Conservation (phyloP, 2,329 filamentous ascomycete species). For the Fusarium torreyae region DNA sequence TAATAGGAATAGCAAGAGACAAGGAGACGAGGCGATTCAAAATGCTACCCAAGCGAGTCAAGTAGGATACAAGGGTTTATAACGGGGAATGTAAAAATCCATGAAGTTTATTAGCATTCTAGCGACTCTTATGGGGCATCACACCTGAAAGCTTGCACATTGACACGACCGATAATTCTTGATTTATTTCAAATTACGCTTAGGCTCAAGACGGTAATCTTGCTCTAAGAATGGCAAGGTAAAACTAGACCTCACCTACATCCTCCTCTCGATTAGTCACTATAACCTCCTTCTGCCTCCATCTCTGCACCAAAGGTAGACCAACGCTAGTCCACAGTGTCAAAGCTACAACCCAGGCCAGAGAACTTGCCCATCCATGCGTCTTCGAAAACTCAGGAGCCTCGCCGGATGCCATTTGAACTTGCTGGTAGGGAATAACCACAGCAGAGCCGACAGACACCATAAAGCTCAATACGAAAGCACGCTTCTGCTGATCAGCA, state of each 20-base stretch:
- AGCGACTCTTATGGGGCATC: too few species aligned
- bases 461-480: slow-evolving; percentile 59
- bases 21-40: too few species aligned
- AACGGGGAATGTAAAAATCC: too few species aligned
- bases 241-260: neutral
- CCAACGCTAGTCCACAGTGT: slow-evolving; percentile 55
- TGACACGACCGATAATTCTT: too few species aligned
- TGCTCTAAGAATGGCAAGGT: too few species aligned
- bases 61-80: too few species aligned
- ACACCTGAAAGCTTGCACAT: too few species aligned
- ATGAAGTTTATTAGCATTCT: too few species aligned
- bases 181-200: too few species aligned
- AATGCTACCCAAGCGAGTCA: too few species aligned
- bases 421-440: slow-evolving; percentile 58
- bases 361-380: slow-evolving; percentile 55
- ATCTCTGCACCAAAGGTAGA: slow-evolving; percentile 46
- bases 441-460: slow-evolving; percentile 56
- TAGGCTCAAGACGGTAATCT: too few species aligned
- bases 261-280: slow-evolving; percentile 6
- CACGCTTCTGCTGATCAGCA: slow-evolving; percentile 60
- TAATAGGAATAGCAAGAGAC: too few species aligned
- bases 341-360: slow-evolving; percentile 53
- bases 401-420: slow-evolving; percentile 56
- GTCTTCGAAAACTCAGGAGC: slow-evolving; percentile 55
- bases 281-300: slow-evolving; percentile 33